phyloP scores from a whole-genome alignment of 257 asterid species.

The Craterostigma plantagineum region DNA sequence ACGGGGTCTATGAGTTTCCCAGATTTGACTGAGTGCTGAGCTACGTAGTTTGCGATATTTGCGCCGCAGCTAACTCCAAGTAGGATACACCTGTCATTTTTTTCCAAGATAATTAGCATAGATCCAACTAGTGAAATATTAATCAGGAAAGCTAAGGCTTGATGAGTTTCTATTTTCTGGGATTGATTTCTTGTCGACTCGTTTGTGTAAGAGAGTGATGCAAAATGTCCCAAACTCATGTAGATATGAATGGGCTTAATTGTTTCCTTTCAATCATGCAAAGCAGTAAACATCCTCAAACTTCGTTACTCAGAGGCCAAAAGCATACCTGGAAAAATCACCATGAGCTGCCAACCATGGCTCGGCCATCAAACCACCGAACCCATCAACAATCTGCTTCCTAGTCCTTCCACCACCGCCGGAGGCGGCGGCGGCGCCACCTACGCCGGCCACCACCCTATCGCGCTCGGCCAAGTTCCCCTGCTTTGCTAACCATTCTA shows the following conservation, averaged over 20 bases:
- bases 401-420: slow-evolving; percentile 37
- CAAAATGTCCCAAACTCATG: no score
- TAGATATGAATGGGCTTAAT: no score
- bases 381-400: slow-evolving; percentile 48
- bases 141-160: no score
- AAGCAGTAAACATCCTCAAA: slow-evolving; percentile 22
- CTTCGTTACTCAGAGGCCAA: slow-evolving; percentile 1
- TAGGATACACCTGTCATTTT: slow-evolving; percentile 71
- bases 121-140: no score
- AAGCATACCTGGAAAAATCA: slow-evolving; percentile 53
- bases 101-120: background rate
- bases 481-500: slow-evolving; percentile 89
- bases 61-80: slow-evolving; percentile 97
- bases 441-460: slow-evolving; percentile 46
- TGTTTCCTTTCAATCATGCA: no score
- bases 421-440: no score
- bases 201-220: no score
- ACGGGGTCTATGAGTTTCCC: slow-evolving; percentile 75
- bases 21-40: slow-evolving; percentile 65
- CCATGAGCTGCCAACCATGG: slow-evolving; percentile 85
- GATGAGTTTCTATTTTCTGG: no score
- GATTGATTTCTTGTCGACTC: no score
- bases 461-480: slow-evolving; percentile 70
- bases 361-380: slow-evolving; percentile 62
- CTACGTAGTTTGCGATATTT: slow-evolving; percentile 60